Base-by-base conservation (phyloP, 371 early-diverging fungal genomes). In the Gilbertella persicaria region DNA sequence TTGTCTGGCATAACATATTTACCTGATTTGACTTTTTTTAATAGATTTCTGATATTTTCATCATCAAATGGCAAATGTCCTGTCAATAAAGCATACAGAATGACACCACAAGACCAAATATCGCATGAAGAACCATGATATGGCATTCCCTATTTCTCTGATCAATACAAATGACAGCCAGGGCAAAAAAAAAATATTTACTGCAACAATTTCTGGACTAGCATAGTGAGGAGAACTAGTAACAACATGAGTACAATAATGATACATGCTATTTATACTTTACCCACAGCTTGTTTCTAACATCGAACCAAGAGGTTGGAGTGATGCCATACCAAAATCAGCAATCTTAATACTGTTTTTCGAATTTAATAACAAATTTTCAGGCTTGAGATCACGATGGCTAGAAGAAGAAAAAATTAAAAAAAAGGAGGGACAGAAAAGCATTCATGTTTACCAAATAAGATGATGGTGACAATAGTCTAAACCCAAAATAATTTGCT, bases 361-460 rank as follows among this genome's bases (percentile, higher is more conserved):
- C 40, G 81, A 73, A 67, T 96, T 95, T 21, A 99, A 74, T 55
- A 99, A 79, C 33, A 99, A 75, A 60, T 99, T 99, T 53, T 88
- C 90, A 70, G 97, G 96, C 62, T 99, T 99, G 24, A 99, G 74
- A 71, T 99, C 99, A 49, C 99, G 87, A 70, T 99, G 98, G 52
- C 95, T 92, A 60, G 48, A n/a, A n/a, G n/a, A n/a, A n/a, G n/a
- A n/a, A n/a, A n/a, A n/a, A n/a, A n/a, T n/a, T n/a, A 43, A 19
- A 26, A 55, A 45, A 37, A 21, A 33, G 9, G 33, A 35, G 9
- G 43, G 21, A 3, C 35, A 54, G 4, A 26, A 26, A 24, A 36
- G 6, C 16, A n/a, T 35, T 17, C 7, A 12, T 26, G 4, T 16
- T 53, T 70, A 74, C 75, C 71, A 77, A 35, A 77, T 77, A 17